Base-by-base conservation (phyloP, 331 rosid species). In the Rosa hybrid region DNA sequence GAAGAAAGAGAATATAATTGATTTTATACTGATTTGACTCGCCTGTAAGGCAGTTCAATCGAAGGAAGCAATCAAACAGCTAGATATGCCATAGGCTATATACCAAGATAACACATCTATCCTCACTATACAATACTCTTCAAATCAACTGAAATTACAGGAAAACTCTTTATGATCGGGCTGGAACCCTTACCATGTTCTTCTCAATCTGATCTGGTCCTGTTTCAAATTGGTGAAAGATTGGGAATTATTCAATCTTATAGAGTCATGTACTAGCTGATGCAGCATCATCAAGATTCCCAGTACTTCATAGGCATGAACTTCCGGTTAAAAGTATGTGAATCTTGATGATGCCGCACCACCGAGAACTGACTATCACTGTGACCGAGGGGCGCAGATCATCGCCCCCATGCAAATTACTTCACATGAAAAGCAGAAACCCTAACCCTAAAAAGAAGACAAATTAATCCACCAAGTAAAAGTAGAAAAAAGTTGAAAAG, bases 211-310 rank as follows among this genome's bases (percentile, higher is more conserved):
- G 49, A 68, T 38, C 72, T 18, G 72, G 6, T 50, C 20, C 8
- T 8, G 39, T 39, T 54, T 53, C 68, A n/a, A 18, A 39, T 18
- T 9, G 64, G 17, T 10, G 48, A 73, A 25, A 25, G 42, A 39
- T 68, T 6, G 20, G 59, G 21, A 12, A 71, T 71, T 8, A 6
- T 6, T 12, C 20, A 20, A 17, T 16, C 48, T 8, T 39, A 39
- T 8, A 39, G 21, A 91, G 91, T 77, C 93, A 83, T 79, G 67
- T 80, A 91, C 84, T 60, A 78, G 90, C 89, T 30, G 87, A 57
- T 89, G 96, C 96, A 91, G 96, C 93, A 91, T 91, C 96, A 91
- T 91, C 96, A 91, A 91, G 93, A 91, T 91, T 91, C 96, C 74
- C 96, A 90, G 54, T 44, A 44, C 74, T 42, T 44, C 20, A 39